phyloP scores from a whole-genome alignment of 805 yeast species.

The Metschnikowia similis region DNA sequence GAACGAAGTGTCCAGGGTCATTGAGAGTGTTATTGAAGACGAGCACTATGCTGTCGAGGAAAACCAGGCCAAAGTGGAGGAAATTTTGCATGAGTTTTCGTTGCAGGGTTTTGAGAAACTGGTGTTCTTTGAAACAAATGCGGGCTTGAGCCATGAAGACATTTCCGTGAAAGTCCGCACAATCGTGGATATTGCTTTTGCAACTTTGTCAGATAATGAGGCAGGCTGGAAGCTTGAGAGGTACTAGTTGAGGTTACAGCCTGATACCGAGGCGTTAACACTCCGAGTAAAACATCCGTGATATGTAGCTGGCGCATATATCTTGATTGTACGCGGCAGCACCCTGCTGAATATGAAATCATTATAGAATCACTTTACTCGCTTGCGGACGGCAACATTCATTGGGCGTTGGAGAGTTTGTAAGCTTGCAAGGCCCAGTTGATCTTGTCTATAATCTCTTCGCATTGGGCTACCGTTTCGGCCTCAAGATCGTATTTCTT shows the following conservation, averaged over 20 bases:
- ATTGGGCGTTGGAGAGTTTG: constrained; percentile 25
- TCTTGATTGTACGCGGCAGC: not conserved
- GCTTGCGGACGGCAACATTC: not conserved
- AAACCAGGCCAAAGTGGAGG: not conserved
- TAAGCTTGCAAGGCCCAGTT: constrained; percentile 54
- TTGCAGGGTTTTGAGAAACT: not conserved
- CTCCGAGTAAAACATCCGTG: not conserved
- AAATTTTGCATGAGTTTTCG: not conserved
- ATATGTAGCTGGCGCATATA: not conserved
- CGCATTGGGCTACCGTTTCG: constrained; percentile 51
- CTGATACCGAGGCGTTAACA: not conserved
- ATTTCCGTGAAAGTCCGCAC: not conserved
- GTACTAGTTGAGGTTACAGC: not conserved
- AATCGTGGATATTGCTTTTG: not conserved
- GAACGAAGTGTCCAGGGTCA: constrained; percentile 25
- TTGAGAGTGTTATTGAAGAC: constrained; percentile 16
- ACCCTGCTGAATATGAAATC: not conserved
- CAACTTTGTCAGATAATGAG: not conserved
- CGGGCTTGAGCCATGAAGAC: not conserved
- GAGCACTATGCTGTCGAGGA: constrained; percentile 10
- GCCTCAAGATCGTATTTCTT: constrained; percentile 90
- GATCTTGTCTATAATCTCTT: constrained; percentile 72
- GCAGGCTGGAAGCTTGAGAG: not conserved
- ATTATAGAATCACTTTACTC: not conserved
- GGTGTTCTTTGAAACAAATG: not conserved